A percentile compares a stretch with the other conserved stretches of the same genome.
phyloP scores from a whole-genome alignment of 192 early-diverging fungal species.

The Coemansia sp. region DNA sequence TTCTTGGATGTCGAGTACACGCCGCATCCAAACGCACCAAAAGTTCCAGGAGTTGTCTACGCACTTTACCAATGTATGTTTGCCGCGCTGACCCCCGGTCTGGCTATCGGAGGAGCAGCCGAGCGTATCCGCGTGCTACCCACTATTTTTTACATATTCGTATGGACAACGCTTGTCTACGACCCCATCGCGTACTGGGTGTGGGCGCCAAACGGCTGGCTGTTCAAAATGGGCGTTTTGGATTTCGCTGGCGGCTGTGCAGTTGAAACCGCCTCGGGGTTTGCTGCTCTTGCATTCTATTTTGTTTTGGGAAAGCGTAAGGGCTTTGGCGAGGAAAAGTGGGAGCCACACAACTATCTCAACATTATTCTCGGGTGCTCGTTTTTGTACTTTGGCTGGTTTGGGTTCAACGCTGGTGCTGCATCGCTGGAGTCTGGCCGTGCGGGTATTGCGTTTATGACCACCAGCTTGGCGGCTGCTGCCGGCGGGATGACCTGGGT shows the following conservation, averaged over 20 bases:
- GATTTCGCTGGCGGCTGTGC: slow-evolving; percentile 91
- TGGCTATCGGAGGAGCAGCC: slow-evolving; percentile 68
- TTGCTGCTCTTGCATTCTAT: slow-evolving; percentile 78
- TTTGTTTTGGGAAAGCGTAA: slow-evolving; percentile 79
- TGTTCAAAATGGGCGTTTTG: slow-evolving; percentile 67
- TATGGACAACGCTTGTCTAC: slow-evolving; percentile 73
- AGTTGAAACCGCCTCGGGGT: slow-evolving; percentile 80
- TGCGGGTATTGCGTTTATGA: slow-evolving; percentile 72
- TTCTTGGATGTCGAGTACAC: slow-evolving; percentile 59
- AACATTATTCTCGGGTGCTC: slow-evolving; percentile 81
- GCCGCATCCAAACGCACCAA: slow-evolving; percentile 59
- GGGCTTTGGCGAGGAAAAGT: slow-evolving; percentile 58
- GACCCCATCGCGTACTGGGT: slow-evolving; percentile 78
- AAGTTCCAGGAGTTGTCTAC: slow-evolving; percentile 63
- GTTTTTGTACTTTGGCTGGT: slow-evolving; percentile 90
- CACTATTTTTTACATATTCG: slow-evolving; percentile 62
- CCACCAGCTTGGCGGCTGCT: slow-evolving; percentile 73
- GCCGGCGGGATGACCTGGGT: slow-evolving; percentile 72
- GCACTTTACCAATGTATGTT: slow-evolving; percentile 81
- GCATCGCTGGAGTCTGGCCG: slow-evolving; percentile 68
- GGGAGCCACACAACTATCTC: slow-evolving; percentile 76
- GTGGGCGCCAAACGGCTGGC: slow-evolving; percentile 81
- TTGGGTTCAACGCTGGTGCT: slow-evolving; percentile 85
- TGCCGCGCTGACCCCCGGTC: slow-evolving; percentile 69
- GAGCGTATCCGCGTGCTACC: slow-evolving; percentile 74